phyloP scores from a whole-genome alignment of 805 yeast species.

The Brettanomyces sp. region DNA sequence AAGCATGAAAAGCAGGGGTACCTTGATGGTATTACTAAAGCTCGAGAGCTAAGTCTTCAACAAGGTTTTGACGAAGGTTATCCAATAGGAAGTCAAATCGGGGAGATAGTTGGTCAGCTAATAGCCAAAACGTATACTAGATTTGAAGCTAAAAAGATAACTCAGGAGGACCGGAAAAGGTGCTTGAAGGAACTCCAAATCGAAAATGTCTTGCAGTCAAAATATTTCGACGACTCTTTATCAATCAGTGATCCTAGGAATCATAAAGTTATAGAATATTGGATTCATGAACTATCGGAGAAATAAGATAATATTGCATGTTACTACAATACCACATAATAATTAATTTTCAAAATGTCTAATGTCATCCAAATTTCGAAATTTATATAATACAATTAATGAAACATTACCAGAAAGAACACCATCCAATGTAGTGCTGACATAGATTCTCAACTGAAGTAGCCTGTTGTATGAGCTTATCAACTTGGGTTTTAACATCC shows the following conservation, averaged over 20 bases:
- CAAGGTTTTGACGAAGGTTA: constrained; percentile 76
- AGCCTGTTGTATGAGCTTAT: constrained; percentile 88
- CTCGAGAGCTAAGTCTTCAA: constrained; percentile 66
- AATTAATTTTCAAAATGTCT: too few species aligned
- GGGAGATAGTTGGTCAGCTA: constrained; percentile 54
- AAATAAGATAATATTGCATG: background rate
- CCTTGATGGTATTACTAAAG: constrained; percentile 62
- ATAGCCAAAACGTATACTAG: constrained; percentile 34
- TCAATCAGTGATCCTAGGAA: constrained; percentile 23
- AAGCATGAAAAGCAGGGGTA: constrained; percentile 75
- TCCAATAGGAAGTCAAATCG: constrained; percentile 65
- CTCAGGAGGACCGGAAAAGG: constrained; percentile 9
- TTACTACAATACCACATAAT: too few species aligned
- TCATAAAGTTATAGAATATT: constrained; percentile 20
- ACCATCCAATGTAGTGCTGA: constrained; percentile 98
- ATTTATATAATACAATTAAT: too few species aligned
- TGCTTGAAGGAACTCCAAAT: constrained; percentile 51
- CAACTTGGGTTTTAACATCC: constrained; percentile 85
- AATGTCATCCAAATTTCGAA: too few species aligned
- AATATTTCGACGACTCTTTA: constrained; percentile 45
- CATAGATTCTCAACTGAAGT: constrained; percentile 93
- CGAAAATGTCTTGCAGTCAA: constrained; percentile 42
- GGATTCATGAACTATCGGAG: constrained; percentile 9
- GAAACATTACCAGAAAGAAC: constrained; percentile 79
- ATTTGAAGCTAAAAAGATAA: constrained; percentile 3